Evolutionary conservation across 371 early-diverging fungal species (phyloP), one percentile per base, ranked within the genome.

Genomic region (Mortierella sp.): DNA sequence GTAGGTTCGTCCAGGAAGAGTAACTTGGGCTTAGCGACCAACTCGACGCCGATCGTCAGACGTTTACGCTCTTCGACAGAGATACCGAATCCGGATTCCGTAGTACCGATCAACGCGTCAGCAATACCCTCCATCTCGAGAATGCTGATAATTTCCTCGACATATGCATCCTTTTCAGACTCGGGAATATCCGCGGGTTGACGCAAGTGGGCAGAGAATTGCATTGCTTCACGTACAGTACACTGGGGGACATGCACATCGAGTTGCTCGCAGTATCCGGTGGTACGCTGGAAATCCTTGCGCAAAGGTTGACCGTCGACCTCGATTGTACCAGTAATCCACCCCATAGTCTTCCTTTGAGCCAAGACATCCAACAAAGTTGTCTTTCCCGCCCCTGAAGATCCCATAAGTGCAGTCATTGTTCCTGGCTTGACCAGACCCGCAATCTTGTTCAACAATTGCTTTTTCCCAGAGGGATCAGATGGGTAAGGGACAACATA

Each of bases 351-450:
- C 70, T 93, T 89, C 58, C 96, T 92, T 4, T 96, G 90, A 0
- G 98, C 95, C 7, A 99, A 71, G 57, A 98, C 96, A 75, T 98
- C 98, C 48, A 97, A 79, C 58, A 93, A 88, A 11, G 93, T 94
- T 16, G 94, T 93, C 78, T 97, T 97, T 65, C 95, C 94, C 2
- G 89, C 90, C 79, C 84, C 87, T 38, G 84, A 84, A 38, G 84
- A 82, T 32, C 81, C 96, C 91, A 96, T 89, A 58, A 96, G 91
- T 5, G 96, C 97, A 70, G 92, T 90, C 78, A 94, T 84, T 33
- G 88, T 87, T 48, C 94, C 94, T 1, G 92, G 91, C 67, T 87
- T 88, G 70, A 92, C 83, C 13, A 66, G 60, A 43, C 86, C 84
- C 7, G 79, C 72, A 68, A 89, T 72, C 16, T 84, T 43, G 48